Conservation (phyloP, 768 basidiomycete genomes). For the Hortiboletus flavorubellus region DNA sequence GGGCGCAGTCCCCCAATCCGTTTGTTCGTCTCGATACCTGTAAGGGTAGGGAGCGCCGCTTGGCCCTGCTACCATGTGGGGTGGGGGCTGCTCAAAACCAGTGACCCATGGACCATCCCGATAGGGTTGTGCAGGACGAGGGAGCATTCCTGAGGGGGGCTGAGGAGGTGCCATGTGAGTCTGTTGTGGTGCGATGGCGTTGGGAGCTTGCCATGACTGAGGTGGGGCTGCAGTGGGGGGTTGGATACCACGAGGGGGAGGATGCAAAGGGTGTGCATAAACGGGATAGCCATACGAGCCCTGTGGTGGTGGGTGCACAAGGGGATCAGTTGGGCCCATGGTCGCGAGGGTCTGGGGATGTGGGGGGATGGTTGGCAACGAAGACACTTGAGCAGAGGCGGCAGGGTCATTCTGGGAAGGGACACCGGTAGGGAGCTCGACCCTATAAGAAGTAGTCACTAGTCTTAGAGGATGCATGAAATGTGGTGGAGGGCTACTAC, state of each 20-base stretch:
- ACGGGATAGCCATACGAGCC: constrained; percentile 31
- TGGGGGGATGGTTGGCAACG: constrained; percentile 25
- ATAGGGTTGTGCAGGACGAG: constrained; percentile 43
- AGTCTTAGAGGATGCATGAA: background rate
- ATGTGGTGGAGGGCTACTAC: constrained; percentile 38
- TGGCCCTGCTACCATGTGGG: constrained; percentile 46
- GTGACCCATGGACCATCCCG: constrained; percentile 56
- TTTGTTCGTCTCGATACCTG: constrained; percentile 59
- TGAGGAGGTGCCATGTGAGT: constrained; percentile 53
- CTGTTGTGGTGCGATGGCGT: constrained; percentile 62
- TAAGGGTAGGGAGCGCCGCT: constrained; percentile 51
- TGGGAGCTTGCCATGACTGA: constrained; percentile 63
- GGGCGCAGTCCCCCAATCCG: constrained; percentile 41
- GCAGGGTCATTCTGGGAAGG: constrained; percentile 23
- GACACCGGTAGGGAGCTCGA: constrained; percentile 21
- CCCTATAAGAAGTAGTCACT: constrained; percentile 10
- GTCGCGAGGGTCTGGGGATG: constrained; percentile 29
- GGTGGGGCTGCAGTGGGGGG: constrained; percentile 47
- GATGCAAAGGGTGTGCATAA: constrained; percentile 41
- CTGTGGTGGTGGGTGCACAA: constrained; percentile 30
- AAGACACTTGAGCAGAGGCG: constrained; percentile 25
- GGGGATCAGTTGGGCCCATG: constrained; percentile 25
- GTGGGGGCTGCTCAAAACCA: constrained; percentile 48
- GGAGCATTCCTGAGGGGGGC: constrained; percentile 43
- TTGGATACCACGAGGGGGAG: constrained; percentile 41